Conservation (phyloP, 1,284 basidiomycete genomes). For the Rhodotorula sp. region DNA sequence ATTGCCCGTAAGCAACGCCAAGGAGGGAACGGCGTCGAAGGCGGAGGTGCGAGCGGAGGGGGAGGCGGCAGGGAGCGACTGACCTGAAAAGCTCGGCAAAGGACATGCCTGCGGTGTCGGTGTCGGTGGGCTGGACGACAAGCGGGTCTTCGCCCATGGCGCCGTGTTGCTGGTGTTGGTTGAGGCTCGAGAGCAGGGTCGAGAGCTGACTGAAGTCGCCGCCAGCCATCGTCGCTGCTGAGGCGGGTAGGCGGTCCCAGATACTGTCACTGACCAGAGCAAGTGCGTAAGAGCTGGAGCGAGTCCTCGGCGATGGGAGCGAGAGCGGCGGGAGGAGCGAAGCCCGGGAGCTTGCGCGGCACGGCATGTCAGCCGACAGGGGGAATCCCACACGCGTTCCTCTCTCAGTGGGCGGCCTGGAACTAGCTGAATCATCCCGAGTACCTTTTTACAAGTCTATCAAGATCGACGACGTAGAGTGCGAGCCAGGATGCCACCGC, state of each 20-base stretch:
- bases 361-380: too few relatives aligned
- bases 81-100: conserved; percentile 33
- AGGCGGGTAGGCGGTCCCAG: too few relatives aligned
- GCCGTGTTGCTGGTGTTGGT: conserved; percentile 9
- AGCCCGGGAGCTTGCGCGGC: too few relatives aligned
- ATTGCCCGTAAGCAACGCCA: neutral
- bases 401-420: too few relatives aligned
- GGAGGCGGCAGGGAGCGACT: neutral
- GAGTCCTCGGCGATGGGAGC: too few relatives aligned
- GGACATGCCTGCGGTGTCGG: conserved; percentile 14
- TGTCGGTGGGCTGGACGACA: conserved; percentile 8
- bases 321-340: neutral
- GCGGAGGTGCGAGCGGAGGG: neutral
- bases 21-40: neutral
- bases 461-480: too few relatives aligned
- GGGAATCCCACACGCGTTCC: too few relatives aligned
- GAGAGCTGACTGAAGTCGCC: neutral
- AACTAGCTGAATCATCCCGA: too few relatives aligned
- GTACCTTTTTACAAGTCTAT: too few relatives aligned
- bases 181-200: conserved; percentile 8
- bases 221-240: neutral
- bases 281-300: too few relatives aligned
- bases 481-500: too few relatives aligned
- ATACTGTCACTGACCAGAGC: too few relatives aligned
- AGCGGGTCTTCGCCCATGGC: neutral